phyloP scores from a whole-genome alignment of 1,284 basidiomycete genomes.

The Leccinum solheimii region DNA sequence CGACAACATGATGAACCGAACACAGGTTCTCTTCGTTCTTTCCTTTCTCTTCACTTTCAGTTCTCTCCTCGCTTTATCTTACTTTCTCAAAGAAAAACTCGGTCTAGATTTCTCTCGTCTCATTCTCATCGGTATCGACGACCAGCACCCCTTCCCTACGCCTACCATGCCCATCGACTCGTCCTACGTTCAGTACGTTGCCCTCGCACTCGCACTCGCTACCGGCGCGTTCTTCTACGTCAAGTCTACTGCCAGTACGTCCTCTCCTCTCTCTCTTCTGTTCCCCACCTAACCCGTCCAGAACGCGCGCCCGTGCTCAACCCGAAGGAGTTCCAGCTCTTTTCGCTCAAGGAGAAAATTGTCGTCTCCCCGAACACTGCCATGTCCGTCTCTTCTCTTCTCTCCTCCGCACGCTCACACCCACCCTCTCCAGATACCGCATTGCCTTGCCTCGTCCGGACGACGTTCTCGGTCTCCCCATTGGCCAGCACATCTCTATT shows the following conservation, averaged over 20 bases:
- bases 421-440: conserved; percentile 68
- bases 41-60: conserved; percentile 51
- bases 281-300: conserved; percentile 34
- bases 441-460: conserved; percentile 76
- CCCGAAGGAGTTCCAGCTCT: conserved; percentile 78
- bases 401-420: neutral
- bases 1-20: conserved; percentile 36
- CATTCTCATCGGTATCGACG: conserved; percentile 46
- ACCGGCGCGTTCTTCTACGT: conserved; percentile 43
- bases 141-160: conserved; percentile 32
- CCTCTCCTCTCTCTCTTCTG: conserved; percentile 34
- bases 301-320: conserved; percentile 69
- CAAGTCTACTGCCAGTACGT: conserved; percentile 45
- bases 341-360: conserved; percentile 80
- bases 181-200: conserved; percentile 37
- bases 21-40: conserved; percentile 52
- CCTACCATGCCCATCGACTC: conserved; percentile 23
- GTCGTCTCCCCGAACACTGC: conserved; percentile 94
- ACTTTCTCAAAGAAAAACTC: conserved; percentile 46
- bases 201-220: conserved; percentile 39
- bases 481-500: conserved; percentile 95
- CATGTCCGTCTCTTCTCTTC: conserved; percentile 52
- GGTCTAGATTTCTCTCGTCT: neutral
- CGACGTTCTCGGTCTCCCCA: conserved; percentile 88
- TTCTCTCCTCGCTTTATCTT: conserved; percentile 46